phyloP scores from a whole-genome alignment of 108 stramenopile genomes.

The Pseudonitzschia multiseries region DNA sequence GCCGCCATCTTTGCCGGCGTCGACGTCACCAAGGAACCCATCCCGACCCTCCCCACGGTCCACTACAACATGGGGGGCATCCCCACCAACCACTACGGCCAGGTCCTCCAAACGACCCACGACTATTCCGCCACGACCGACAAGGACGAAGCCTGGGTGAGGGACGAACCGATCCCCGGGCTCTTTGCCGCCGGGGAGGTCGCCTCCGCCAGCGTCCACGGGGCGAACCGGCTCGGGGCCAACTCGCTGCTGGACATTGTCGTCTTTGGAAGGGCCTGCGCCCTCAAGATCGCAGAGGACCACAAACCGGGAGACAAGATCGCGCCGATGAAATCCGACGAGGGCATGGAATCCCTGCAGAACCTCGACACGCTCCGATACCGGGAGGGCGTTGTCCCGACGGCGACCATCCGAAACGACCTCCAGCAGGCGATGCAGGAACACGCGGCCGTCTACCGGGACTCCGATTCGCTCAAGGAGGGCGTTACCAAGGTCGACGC shows the following conservation, averaged over 20 bases:
- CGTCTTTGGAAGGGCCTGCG: slow-evolving; percentile 98
- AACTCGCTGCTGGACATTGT: slow-evolving; percentile 99
- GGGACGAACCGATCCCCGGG: slow-evolving; percentile 92
- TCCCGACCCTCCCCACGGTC: slow-evolving; percentile 95
- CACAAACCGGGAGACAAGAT: slow-evolving; percentile 90
- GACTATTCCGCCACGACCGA: slow-evolving; percentile 32
- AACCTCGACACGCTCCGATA: slow-evolving; percentile 91
- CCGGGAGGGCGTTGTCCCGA: slow-evolving; percentile 71
- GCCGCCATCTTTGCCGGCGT: slow-evolving; percentile 99
- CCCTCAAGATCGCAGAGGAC: slow-evolving; percentile 94
- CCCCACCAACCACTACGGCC: slow-evolving; percentile 96
- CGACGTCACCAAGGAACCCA: slow-evolving; percentile 99
- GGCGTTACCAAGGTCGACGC: slow-evolving; percentile 88
- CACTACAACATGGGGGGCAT: slow-evolving; percentile 98
- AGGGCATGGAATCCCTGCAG: slow-evolving; percentile 85
- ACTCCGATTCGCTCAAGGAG: slow-evolving; percentile 79
- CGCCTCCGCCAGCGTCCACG: slow-evolving; percentile 98
- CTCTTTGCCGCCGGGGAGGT: slow-evolving; percentile 98
- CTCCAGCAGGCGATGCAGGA: slow-evolving; percentile 98
- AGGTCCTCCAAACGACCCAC: slow-evolving; percentile 90
- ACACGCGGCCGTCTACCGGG: slow-evolving; percentile 98
- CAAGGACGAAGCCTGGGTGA: slow-evolving; percentile 29
- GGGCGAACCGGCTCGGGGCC: slow-evolving; percentile 99
- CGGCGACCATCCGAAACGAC: slow-evolving; percentile 86
- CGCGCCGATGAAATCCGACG: slow-evolving; percentile 64